A percentile compares a stretch with the other conserved stretches of the same genome.
These are phyloP conservation scores for Monosporascus sp. DNA, from an alignment of 2,329 filamentous ascomycete genomes.

Conservation along the genomic window DNA sequence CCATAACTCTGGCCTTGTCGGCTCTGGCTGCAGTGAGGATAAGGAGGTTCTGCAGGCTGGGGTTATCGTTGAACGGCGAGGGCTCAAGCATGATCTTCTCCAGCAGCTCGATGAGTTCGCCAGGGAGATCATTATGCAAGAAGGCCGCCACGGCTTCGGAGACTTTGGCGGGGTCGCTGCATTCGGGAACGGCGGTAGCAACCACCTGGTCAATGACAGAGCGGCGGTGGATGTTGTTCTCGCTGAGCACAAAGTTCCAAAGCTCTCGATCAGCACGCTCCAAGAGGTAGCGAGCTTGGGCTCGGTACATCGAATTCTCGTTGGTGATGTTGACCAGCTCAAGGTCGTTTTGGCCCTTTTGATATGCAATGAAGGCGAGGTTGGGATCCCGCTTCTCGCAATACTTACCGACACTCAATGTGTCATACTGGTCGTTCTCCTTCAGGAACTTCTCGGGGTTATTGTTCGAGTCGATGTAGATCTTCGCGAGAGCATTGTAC, in stretches of 20 bases:
- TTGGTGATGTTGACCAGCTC: constrained; percentile 98
- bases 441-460: constrained; percentile 96
- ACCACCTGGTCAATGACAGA: constrained; percentile 95
- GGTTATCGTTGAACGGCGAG: constrained; percentile 97
- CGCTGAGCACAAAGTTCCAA: constrained; percentile 90
- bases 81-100: constrained; percentile 99
- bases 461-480: constrained; percentile 98
- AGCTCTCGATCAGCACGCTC: constrained; percentile 86
- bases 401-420: constrained; percentile 89
- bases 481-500: constrained; percentile 96
- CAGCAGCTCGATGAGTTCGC: constrained; percentile 91
- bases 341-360: constrained; percentile 94
- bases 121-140: constrained; percentile 82
- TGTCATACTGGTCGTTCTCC: constrained; percentile 96
- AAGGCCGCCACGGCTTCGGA: constrained; percentile 91
- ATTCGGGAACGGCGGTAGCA: constrained; percentile 89
- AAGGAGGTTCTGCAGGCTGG: constrained; percentile 90
- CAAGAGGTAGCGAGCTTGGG: constrained; percentile 91
- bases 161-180: constrained; percentile 88
- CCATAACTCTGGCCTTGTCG: constrained; percentile 90
- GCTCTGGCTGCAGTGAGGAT: constrained; percentile 96
- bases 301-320: constrained; percentile 99
- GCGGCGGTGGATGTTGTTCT: constrained; percentile 92
- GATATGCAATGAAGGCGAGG: constrained; percentile 88
- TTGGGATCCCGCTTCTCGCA: constrained; percentile 98